phyloP scores from a whole-genome alignment of 2,329 filamentous ascomycete genomes.

The Hypoxylon sp. region DNA sequence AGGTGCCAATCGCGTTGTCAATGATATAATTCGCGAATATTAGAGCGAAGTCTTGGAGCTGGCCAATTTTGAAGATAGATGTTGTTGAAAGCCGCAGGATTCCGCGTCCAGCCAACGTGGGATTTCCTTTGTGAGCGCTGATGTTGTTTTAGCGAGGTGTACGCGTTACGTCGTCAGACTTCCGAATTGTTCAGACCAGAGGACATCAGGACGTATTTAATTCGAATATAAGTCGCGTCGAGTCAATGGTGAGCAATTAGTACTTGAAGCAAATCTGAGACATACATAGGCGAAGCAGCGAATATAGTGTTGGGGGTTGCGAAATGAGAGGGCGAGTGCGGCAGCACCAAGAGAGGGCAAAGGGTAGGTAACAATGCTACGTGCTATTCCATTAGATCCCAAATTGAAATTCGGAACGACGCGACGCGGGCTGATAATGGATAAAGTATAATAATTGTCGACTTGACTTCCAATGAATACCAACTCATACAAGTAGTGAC shows the following conservation, averaged over 20 bases:
- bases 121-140: constrained; percentile 28
- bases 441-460: neutral
- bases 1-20: constrained; percentile 26
- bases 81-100: constrained; percentile 20
- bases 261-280: constrained; percentile 25
- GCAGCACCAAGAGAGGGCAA: neutral
- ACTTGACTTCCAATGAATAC: constrained; percentile 13
- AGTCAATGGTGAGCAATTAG: constrained; percentile 17
- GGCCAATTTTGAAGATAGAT: constrained; percentile 16
- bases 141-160: constrained; percentile 35
- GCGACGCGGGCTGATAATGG: constrained; percentile 22
- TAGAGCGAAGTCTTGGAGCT: constrained; percentile 22
- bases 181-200: constrained; percentile 23
- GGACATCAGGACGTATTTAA: constrained; percentile 13
- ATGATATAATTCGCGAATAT: constrained; percentile 19
- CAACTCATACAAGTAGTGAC: constrained; percentile 7
- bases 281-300: constrained; percentile 27
- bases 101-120: constrained; percentile 17
- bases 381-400: constrained; percentile 10
- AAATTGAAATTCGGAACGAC: constrained; percentile 32
- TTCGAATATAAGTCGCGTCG: constrained; percentile 28
- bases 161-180: constrained; percentile 39
- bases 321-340: constrained; percentile 17
- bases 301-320: constrained; percentile 1
- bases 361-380: constrained; percentile 3